Base-by-base conservation (phyloP, 2,329 filamentous ascomycete species). In the Diaporthe ilicicola region DNA sequence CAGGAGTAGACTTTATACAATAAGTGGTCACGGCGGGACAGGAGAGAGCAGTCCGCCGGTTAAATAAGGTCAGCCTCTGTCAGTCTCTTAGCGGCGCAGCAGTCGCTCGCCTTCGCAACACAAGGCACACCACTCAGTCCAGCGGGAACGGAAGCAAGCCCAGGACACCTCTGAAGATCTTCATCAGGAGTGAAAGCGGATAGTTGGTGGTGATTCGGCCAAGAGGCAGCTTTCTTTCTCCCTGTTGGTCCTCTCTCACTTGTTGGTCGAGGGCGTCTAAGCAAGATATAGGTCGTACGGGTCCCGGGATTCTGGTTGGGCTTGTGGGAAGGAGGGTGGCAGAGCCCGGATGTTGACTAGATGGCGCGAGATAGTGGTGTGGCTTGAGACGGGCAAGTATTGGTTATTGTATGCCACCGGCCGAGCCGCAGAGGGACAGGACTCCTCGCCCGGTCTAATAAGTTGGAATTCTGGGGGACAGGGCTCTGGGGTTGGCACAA, bases 351-450 rank as follows among this genome's bases (percentile, higher is more conserved):
- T 56, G 62, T 46, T 51, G 59, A 64, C 59, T 51, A 50, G 54
- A 67, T 61, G 48, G 48, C 64, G 61, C 55, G 44, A 62, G 67
- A 44, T 54, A 37, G 24, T 55, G 54, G 62, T 62, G 69, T 72
- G 68, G 68, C 71, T 67, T 72, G 68, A 48, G 46, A 55, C 29
- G 68, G 62, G 55, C 71, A 55, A 50, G 62, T 68, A 59, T 50
- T 68, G 68, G 64, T 62, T 68, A 65, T 70, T 72, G 62, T 70
- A 72, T 72, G 71, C 68, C 64, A 70, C 71, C 50, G 62, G 54
- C 55, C 71, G 68, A 71, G 69, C 68, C 69, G 55, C 68, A 71
- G 62, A 70, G 56, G 50, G 68, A 72, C 66, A 71, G 71, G 68
- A 66, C 44, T 55, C 65, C 39, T 71, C 64, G 71, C 44, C 62